Base-by-base conservation (phyloP, 2,329 filamentous ascomycete species). In the Xylaria polymorpha region DNA sequence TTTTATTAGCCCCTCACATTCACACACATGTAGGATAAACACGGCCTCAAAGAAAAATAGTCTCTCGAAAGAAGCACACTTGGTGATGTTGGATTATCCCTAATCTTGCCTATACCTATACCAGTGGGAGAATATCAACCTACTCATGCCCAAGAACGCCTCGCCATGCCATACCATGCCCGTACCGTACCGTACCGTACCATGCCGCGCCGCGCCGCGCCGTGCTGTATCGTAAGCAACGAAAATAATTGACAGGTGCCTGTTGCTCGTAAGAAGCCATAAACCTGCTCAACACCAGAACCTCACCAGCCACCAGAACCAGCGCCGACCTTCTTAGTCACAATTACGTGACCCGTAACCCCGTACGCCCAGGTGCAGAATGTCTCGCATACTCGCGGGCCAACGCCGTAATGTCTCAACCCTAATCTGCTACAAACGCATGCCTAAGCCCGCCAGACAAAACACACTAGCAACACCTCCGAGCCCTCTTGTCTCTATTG, bases 381-480 rank as follows among this genome's bases (percentile, higher is more conserved):
- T 25, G 51, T 61, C 44, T 35, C 58, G 35, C 53, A 4, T 37
- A 29, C 25, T 12, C 50, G n/a, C 39, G 10, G 48, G 4, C 25
- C 39, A 32, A 56, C 57, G 41, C 14, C 61, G 22, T 20, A 3
- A 41, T 62, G 58, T 55, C 65, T 61, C 62, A 51, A 56, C 48
- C 39, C 35, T 8, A 39, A 12, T 25, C 20, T n/a, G 6, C 22
- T 51, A 41, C 4, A 8, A 8, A 29, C 29, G 18, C 48, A 65
- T 60, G 32, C 51, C 58, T 32, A 53, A 48, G 22, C 32, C 39
- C 8, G 12, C 20, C 8, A 35, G n/a, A 41, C 37, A n/a, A n/a
- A 56, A 41, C 41, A 43, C 35, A 29, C 32, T 69, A 73, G 48
- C 74, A 78, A 50, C 76, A 78, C 53, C 76, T 79, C 72, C 70